phyloP scores from a whole-genome alignment of 257 asterid species.

The Nicotiana paniculata region DNA sequence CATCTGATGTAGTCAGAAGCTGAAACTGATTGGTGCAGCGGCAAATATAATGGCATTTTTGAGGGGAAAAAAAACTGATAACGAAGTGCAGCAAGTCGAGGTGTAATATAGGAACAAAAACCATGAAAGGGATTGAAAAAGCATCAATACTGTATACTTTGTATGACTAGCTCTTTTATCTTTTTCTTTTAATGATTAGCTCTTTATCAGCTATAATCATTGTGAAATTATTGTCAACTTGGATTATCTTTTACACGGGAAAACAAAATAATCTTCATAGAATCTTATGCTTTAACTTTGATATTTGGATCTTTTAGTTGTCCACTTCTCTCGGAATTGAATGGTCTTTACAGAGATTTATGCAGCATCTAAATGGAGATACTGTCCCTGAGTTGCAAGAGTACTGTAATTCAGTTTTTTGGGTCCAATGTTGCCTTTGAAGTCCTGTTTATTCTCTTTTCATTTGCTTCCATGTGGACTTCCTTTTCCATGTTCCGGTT shows the following conservation, averaged over 20 bases:
- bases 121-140: background rate
- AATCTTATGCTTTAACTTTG: background rate
- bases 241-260: background rate
- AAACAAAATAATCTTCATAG: background rate
- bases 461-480: background rate
- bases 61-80: background rate
- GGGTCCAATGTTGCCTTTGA: background rate
- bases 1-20: background rate
- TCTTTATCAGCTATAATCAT: background rate
- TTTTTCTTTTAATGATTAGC: no score
- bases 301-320: background rate
- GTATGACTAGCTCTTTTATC: background rate
- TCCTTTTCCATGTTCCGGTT: background rate
- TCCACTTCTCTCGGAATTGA: background rate
- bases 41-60: background rate
- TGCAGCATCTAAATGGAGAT: background rate
- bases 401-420: background rate
- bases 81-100: background rate
- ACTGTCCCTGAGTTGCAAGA: background rate
- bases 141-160: background rate
- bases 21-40: background rate
- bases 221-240: background rate
- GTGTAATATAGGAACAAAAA: background rate
- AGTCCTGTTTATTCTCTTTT: background rate
- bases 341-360: background rate